Evolutionary conservation across 1,139 yeast species (phyloP).

Genomic region (Yamadazyma aaseri): DNA sequence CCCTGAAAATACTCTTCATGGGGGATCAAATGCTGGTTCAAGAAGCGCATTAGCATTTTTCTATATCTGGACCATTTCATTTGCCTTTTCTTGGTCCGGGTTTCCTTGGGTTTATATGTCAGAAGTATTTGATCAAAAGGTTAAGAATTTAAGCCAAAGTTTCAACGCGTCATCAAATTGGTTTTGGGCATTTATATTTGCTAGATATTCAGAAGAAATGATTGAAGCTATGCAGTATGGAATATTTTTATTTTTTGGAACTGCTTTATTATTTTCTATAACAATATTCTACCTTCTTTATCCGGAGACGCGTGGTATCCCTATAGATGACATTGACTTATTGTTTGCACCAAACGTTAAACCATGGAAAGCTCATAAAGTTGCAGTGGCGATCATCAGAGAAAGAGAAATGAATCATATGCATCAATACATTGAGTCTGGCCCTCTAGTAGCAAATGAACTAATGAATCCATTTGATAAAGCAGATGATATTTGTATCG

Average conservation of each 20-base stretch:
- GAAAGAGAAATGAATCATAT: too few species aligned
- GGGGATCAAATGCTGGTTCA: conserved; percentile 33
- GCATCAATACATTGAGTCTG: too few species aligned
- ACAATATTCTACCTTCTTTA: conserved; percentile 34
- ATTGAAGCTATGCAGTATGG: conserved; percentile 39
- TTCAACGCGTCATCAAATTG: conserved; percentile 44
- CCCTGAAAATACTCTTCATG: conserved; percentile 21
- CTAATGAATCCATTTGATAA: conserved; percentile 6
- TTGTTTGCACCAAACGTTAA: conserved; percentile 26
- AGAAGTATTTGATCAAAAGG: conserved; percentile 43
- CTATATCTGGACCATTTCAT: conserved; percentile 44
- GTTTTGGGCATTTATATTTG: conserved; percentile 49
- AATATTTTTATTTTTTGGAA: conserved; percentile 42
- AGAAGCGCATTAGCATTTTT: conserved; percentile 47
- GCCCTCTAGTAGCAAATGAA: too few species aligned
- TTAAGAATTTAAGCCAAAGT: conserved; percentile 42
- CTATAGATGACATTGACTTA: conserved; percentile 41
- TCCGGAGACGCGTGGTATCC: conserved; percentile 46
- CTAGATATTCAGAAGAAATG: conserved; percentile 43
- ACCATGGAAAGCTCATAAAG: conserved; percentile 14
- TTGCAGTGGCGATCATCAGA: conserved; percentile 11
- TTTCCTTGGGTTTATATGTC: conserved; percentile 48
- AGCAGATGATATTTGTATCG: conserved; percentile 6
- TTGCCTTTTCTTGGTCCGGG: conserved; percentile 44
- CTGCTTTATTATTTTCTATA: conserved; percentile 31